Percentiles rank a stretch among this genome's conserved stretches.
Evolutionary conservation across 257 asterid genomes (phyloP).

Genomic region (Solanum pinnatisectum): DNA sequence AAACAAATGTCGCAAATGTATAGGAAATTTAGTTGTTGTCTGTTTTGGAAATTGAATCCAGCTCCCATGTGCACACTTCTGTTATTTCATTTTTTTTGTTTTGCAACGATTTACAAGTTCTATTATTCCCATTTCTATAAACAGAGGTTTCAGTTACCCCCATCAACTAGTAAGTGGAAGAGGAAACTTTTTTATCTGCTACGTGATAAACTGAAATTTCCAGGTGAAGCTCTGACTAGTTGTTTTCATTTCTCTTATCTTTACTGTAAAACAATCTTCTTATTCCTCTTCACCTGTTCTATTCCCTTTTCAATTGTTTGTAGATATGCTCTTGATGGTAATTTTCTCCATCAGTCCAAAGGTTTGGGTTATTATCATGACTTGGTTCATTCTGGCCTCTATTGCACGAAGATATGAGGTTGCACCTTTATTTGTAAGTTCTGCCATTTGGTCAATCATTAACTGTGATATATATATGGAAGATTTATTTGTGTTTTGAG

Average conservation of each 20-base stretch:
- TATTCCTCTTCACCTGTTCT: slow-evolving; percentile 3
- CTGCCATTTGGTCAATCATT: slow-evolving; percentile 7
- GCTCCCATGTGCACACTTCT: neutral
- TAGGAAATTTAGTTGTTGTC: neutral
- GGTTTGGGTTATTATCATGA: slow-evolving; percentile 54
- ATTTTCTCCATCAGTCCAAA: slow-evolving; percentile 57
- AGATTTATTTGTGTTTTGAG: slow-evolving; percentile 8
- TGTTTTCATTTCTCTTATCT: slow-evolving; percentile 1
- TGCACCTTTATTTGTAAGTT: slow-evolving; percentile 85
- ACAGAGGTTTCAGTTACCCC: slow-evolving; percentile 68
- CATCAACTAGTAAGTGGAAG: slow-evolving; percentile 72
- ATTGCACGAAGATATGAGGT: slow-evolving; percentile 57
- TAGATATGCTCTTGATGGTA: slow-evolving; percentile 81
- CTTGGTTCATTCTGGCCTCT: slow-evolving; percentile 79
- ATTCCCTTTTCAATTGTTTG: slow-evolving; percentile 1
- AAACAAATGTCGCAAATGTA: slow-evolving; percentile 8
- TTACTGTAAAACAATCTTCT: slow-evolving; percentile 8
- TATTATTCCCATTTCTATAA: neutral
- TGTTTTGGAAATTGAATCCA: neutral
- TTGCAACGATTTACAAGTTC: neutral
- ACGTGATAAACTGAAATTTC: slow-evolving; percentile 64
- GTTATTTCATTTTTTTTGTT: neutral
- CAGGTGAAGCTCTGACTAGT: slow-evolving; percentile 40
- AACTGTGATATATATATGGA: neutral
- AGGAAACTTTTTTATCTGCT: slow-evolving; percentile 50